Conservation (phyloP, 2,329 filamentous ascomycete genomes). For the Elsinoe ampelina region DNA sequence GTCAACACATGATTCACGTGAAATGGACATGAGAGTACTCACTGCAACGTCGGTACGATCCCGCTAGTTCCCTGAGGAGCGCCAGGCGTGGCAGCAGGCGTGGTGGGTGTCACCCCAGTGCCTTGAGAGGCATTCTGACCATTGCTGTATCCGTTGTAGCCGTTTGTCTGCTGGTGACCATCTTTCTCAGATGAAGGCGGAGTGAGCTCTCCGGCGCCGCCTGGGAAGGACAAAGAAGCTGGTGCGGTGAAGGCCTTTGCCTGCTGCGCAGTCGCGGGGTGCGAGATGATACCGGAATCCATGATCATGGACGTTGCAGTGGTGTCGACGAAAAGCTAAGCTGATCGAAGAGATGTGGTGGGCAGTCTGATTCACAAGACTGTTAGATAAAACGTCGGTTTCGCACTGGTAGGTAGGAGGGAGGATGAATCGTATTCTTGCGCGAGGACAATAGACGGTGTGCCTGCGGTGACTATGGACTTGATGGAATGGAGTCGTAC, state of each 20-base stretch:
- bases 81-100: slow-evolving; percentile 84
- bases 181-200: slow-evolving; percentile 67
- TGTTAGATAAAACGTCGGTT: slow-evolving; percentile 6
- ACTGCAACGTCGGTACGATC: slow-evolving; percentile 90
- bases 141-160: slow-evolving; percentile 41
- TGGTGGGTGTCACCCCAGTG: slow-evolving; percentile 76
- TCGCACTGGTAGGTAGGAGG: background rate
- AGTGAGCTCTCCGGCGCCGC: slow-evolving; percentile 71
- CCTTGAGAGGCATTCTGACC: slow-evolving; percentile 42
- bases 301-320: slow-evolving; percentile 45
- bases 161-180: slow-evolving; percentile 42
- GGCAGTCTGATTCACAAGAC: slow-evolving; percentile 15
- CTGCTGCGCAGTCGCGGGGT: slow-evolving; percentile 83
- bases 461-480: slow-evolving; percentile 12
- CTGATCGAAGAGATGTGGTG: slow-evolving; percentile 6
- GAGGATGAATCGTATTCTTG: slow-evolving; percentile 3
- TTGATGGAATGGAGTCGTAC: slow-evolving; percentile 31
- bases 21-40: slow-evolving; percentile 52
- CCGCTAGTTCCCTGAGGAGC: slow-evolving; percentile 76
- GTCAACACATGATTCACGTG: slow-evolving; percentile 21
- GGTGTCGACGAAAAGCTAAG: slow-evolving; percentile 19
- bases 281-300: slow-evolving; percentile 72
- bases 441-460: slow-evolving; percentile 13
- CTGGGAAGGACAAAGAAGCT: slow-evolving; percentile 84
- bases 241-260: slow-evolving; percentile 93